These are phyloP conservation scores for Aspergillus pseudotamarii DNA, from an alignment of 2,329 filamentous ascomycete genomes.

Conservation along the genomic window DNA sequence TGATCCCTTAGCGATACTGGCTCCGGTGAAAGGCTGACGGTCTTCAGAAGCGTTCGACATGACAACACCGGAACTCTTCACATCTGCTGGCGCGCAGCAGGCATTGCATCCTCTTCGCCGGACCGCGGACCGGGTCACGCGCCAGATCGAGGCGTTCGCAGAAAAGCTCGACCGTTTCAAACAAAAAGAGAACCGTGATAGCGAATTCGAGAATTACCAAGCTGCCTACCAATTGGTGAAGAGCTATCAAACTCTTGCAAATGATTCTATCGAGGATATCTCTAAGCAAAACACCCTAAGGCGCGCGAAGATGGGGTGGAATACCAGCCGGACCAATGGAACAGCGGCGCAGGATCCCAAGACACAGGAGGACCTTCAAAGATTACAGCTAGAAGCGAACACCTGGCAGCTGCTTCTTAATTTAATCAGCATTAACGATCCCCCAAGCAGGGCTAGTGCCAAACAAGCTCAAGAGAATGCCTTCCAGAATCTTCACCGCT, in stretches of 20 bases:
- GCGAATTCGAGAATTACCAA: conserved; percentile 59
- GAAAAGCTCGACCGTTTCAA: conserved; percentile 77
- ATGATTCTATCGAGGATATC: conserved; percentile 52
- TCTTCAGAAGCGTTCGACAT: conserved; percentile 21
- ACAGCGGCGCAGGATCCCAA: conserved; percentile 26
- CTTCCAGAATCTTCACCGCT: conserved; percentile 53
- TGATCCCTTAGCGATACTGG: not conserved
- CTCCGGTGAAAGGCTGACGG: conserved; percentile 16
- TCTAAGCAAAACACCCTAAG: conserved; percentile 42
- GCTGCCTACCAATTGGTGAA: conserved; percentile 70
- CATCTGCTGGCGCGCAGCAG: conserved; percentile 52
- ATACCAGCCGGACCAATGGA: conserved; percentile 25
- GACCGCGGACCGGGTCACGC: conserved; percentile 69
- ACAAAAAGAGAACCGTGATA: conserved; percentile 52
- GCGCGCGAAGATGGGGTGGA: conserved; percentile 39
- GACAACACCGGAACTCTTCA: conserved; percentile 40
- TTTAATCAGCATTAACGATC: conserved; percentile 71
- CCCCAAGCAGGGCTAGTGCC: conserved; percentile 44
- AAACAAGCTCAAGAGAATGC: conserved; percentile 43
- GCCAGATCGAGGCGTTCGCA: conserved; percentile 86
- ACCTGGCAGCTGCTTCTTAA: conserved; percentile 86
- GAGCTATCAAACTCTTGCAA: conserved; percentile 62
- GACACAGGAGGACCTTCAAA: conserved; percentile 45
- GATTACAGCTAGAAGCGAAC: conserved; percentile 80
- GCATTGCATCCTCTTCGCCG: conserved; percentile 63